These are phyloP conservation scores for Globisporangium middletonii DNA, from an alignment of 352 stramenopile genomes.

Conservation along the genomic window DNA sequence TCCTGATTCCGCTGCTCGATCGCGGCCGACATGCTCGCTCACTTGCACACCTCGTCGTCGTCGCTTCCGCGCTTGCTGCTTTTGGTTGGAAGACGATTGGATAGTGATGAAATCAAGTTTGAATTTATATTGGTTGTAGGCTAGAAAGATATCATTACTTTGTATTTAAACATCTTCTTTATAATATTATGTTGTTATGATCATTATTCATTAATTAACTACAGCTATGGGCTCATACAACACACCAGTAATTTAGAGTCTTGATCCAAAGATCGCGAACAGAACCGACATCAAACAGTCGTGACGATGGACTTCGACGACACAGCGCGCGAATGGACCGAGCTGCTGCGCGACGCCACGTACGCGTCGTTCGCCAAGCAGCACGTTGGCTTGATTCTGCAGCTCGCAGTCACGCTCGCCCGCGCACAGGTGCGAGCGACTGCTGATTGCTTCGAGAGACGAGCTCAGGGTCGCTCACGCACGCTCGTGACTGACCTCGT, in stretches of 20 bases:
- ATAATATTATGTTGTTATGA: too few relatives aligned
- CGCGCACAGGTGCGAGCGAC: slow-evolving; percentile 3
- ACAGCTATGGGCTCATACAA: too few relatives aligned
- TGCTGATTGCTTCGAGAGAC: background rate
- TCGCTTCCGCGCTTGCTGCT: background rate
- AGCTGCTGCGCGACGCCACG: slow-evolving; percentile 25
- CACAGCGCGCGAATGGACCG: slow-evolving; percentile 33
- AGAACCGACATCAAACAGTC: background rate
- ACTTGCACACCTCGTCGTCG: too few relatives aligned
- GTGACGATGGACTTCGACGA: slow-evolving; percentile 19
- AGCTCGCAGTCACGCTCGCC: slow-evolving; percentile 28
- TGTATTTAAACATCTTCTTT: background rate
- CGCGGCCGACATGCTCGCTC: slow-evolving; percentile 76
- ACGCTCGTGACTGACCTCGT: background rate
- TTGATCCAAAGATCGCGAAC: background rate
- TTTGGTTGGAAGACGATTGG: slow-evolving; percentile 1
- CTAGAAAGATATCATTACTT: background rate
- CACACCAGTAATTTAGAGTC: too few relatives aligned
- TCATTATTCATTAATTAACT: too few relatives aligned
- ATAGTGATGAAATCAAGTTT: background rate
- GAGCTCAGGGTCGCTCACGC: too few relatives aligned
- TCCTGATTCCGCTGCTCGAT: slow-evolving; percentile 92
- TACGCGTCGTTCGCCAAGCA: slow-evolving; percentile 18
- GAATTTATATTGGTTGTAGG: background rate
- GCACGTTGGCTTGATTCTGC: slow-evolving; percentile 22